Base-by-base conservation (phyloP, 1,284 basidiomycete genomes). In the Tylopilus sp. region DNA sequence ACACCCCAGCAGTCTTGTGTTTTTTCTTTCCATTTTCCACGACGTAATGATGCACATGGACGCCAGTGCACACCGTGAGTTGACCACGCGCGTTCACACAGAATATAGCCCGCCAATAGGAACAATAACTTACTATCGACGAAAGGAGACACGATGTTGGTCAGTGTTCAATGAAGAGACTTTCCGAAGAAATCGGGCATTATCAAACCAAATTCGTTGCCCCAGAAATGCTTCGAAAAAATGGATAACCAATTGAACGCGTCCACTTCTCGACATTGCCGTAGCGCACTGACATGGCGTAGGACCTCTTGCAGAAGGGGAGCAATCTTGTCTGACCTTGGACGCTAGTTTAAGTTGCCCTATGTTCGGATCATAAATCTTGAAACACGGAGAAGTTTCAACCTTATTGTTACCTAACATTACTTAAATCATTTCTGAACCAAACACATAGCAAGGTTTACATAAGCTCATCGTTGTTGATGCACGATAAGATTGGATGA, bases 331-430 rank as follows among this genome's bases (percentile, higher is more conserved):
- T 38, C 30, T 38, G 40, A 51, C 51, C 39, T 48, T 21, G 24
- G 37, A 15, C 30, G 24, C 9, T 44, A 29, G 42, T 55, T 60
- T 31, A 52, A 35, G 40, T 42, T 51, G 52, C 18, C 47, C 30
- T 48, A 46, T 44, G 42, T 46, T 61, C 59, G 63, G 63, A 57
- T 54, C 57, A 63, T 60, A 48, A 62, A 46, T 46, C 35, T 59
- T 64, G 63, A 62, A 62, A 62, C 60, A 60, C 51, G 59, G 34
- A 54, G 37, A 59, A 56, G 58, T 59, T 59, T 59, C 57, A 62
- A 51, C 61, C 42, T 61, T 53, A 61, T 63, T 63, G 51, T 57
- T 52, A 55, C 40, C 49, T 46, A 31, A 44, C 40, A 39, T 49
- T n/a, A n/a, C n/a, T n/a, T n/a, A n/a, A n/a, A n/a, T 50, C 46